Percentiles rank a stretch among this genome's conserved stretches.
These are phyloP conservation scores for Metschnikowia arizonensis DNA, from an alignment of 805 yeast species.

Conservation along the genomic window DNA sequence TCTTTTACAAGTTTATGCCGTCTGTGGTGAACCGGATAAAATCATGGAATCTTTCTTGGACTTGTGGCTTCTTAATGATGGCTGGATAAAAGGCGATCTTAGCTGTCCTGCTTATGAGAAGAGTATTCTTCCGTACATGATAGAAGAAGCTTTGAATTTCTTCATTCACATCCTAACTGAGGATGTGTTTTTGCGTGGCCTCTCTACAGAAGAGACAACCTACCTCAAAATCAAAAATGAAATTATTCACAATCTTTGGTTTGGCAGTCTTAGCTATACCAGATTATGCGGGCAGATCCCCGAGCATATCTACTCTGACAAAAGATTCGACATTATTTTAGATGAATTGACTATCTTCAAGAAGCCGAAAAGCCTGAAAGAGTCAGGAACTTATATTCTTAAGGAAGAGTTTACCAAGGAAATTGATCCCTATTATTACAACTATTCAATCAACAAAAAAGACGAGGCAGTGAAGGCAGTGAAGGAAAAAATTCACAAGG, in stretches of 20 bases:
- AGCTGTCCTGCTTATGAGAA: conserved; percentile 35
- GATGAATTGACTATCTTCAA: conserved; percentile 31
- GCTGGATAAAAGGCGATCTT: conserved; percentile 19
- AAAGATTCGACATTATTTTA: conserved; percentile 57
- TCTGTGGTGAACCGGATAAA: conserved; percentile 47
- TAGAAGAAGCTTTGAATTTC: conserved; percentile 74
- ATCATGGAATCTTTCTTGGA: conserved; percentile 55
- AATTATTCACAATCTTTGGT: conserved; percentile 78
- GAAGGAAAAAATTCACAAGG: conserved; percentile 46
- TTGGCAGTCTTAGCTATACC: conserved; percentile 67
- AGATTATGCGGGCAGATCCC: conserved; percentile 67
- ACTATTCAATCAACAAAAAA: conserved; percentile 69
- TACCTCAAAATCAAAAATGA: conserved; percentile 57
- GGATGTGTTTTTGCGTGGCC: conserved; percentile 52
- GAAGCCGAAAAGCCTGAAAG: conserved; percentile 33
- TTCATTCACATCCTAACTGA: conserved; percentile 68
- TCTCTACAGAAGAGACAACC: conserved; percentile 44
- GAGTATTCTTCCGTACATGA: conserved; percentile 53
- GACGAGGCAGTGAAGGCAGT: conserved; percentile 75
- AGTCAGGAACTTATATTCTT: conserved; percentile 34
- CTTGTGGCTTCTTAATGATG: conserved; percentile 61
- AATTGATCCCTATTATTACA: conserved; percentile 68
- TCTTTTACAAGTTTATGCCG: conserved; percentile 61
- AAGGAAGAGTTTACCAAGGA: conserved; percentile 33
- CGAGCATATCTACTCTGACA: conserved; percentile 69